Evolutionary conservation across 768 basidiomycete species (phyloP), one percentile per base, ranked within the genome.

Genomic region (Tricholoma hemisulphureum): DNA sequence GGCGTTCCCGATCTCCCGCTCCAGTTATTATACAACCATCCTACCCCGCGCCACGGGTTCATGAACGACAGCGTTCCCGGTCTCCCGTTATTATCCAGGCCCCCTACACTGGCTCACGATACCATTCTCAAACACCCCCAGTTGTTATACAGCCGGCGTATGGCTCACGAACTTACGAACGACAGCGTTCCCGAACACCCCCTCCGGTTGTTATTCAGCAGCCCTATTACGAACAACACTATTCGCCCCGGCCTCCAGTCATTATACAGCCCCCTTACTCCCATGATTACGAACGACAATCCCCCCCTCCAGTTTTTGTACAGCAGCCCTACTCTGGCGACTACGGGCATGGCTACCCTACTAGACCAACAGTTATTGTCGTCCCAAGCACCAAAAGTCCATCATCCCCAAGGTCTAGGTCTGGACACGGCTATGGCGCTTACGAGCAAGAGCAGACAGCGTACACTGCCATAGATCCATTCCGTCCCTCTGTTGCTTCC

Each of bases 391-490:
- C 1, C 21, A n/a, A n/a, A 9, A n/a, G 23, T 49, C 6, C 26
- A 28, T 28, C 46, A 24, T 18, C 14, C 8, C 2, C 41, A n/a
- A n/a, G n/a, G n/a, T n/a, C n/a, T n/a, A n/a, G n/a, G n/a, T n/a
- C n/a, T 53, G 37, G 37, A 5, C 20, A 21, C 43, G 21, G 43
- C 21, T 10, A 55, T 13, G 29, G 24, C 18, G 43, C 18, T 8
- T 53, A 45, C 13, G 51, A 48, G 43, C 34, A 41, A 10, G 28
- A 37, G 16, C 5, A 50, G 18, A 16, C 53, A 9, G 49, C 45
- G 14, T 65, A 51, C 37, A 41, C 51, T 16, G 58, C 63, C 6
- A 59, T 65, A 6, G 57, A 65, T 37, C 63, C 63, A 28, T 65
- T 61, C 39, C 57, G 51, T 11, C 18, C 41, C 5, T 52, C 57